Evolutionary conservation across 495 filamentous ascomycete species (phyloP), one percentile per base, ranked within the genome.

Genomic region (Friedmanniomyces simplex): DNA sequence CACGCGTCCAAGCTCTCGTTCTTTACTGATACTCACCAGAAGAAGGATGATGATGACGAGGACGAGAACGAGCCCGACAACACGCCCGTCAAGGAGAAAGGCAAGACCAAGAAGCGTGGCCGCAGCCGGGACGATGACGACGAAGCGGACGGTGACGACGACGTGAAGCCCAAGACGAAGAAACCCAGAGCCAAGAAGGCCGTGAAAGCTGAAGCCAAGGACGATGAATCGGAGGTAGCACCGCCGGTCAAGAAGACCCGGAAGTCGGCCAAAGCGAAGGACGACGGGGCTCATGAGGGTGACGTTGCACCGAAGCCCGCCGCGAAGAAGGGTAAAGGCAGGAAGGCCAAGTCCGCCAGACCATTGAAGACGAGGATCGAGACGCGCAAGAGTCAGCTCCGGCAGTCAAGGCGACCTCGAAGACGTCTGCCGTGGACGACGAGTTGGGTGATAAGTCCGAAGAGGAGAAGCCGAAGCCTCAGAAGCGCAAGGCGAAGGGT

Each of bases 91-190:
- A 66, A 66, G 54, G 62, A 50, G 56, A 64, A 52, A 54, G 14
- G 14, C 11, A 55, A 48, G 1, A 37, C 53, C 10, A 79, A 76
- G 69, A 74, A 76, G 65, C 70, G 75, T 55, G 64, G 71, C 57
- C 67, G 72, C 61, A 52, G 68, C 62, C 70, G 74, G 63, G 62
- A 69, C 28, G 50, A 62, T n/a, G 68, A 63, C 16, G 54, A 65
- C 20, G 67, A 67, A 12, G 68, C 65, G 16, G 68, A 67, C 26
- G 66, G 64, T 28, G 71, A 71, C 18, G 68, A 67, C 21, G 59
- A 63, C 13, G 14, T 20, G 14, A 58, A 59, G n/a, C 66, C 64
- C 6, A 54, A 65, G 25, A 25, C 64, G 13, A 70, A 69, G 60
- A 68, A 65, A 63, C 61, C 20, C 22, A 30, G 18, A 3, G 58